These are phyloP conservation scores for Nidularia pulvinata DNA, from an alignment of 768 basidiomycete genomes.

Conservation along the genomic window DNA sequence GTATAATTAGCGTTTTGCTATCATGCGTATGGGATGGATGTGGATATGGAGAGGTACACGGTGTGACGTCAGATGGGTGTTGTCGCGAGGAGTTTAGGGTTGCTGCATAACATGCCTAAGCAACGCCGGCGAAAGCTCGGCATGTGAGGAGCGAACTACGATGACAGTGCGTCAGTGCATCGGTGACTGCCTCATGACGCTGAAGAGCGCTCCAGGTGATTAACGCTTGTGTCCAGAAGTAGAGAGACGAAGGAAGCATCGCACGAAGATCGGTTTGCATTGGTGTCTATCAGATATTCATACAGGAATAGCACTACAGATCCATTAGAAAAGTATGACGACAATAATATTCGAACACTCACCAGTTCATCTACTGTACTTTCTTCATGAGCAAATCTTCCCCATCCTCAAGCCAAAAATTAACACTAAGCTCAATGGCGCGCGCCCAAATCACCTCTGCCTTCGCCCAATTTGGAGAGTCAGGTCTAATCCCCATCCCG, in stretches of 20 bases:
- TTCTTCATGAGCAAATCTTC: slow-evolving; percentile 20
- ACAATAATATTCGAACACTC: not conserved
- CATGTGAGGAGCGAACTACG: not conserved
- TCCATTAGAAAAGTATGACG: not conserved
- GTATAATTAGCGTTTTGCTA: too few relatives aligned
- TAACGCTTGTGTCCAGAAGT: not conserved
- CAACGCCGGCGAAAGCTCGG: not conserved
- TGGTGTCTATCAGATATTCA: too few relatives aligned
- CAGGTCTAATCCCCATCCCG: slow-evolving; percentile 31
- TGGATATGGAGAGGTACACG: not conserved
- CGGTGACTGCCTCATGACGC: not conserved
- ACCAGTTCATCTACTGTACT: too few relatives aligned
- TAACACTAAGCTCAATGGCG: slow-evolving; percentile 59
- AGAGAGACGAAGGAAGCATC: not conserved
- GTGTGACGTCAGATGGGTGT: not conserved
- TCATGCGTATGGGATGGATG: too few relatives aligned
- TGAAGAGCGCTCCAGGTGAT: not conserved
- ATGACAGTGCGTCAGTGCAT: not conserved
- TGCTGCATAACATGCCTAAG: slow-evolving; percentile 1
- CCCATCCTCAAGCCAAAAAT: slow-evolving; percentile 54
- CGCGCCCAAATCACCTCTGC: slow-evolving; percentile 56
- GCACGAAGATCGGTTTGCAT: too few relatives aligned
- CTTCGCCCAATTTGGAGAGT: slow-evolving; percentile 26
- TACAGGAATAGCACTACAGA: too few relatives aligned
- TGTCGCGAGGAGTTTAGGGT: not conserved